A percentile compares a stretch with the other conserved stretches of the same genome.
phyloP scores from a whole-genome alignment of 768 basidiomycete species.

The Mycena sanguinolenta region DNA sequence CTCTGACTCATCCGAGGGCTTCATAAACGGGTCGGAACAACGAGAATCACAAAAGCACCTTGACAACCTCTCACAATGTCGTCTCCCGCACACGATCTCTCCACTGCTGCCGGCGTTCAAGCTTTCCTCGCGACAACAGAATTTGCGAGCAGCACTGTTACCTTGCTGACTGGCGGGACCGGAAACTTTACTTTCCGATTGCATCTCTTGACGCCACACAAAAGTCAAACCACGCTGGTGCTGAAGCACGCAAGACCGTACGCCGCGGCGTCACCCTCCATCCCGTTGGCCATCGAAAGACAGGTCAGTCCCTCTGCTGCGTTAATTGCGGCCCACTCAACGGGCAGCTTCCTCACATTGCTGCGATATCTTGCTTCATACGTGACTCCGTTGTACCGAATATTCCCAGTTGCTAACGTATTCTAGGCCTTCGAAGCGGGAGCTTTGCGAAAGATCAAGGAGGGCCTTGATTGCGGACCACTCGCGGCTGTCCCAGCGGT shows the following conservation, averaged over 20 bases:
- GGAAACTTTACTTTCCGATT: slow-evolving; percentile 60
- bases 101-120: slow-evolving; percentile 24
- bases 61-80: not conserved
- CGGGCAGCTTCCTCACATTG: too few species aligned
- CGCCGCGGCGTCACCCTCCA: not conserved
- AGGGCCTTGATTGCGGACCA: slow-evolving; percentile 36
- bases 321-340: too few species aligned
- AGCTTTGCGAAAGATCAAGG: slow-evolving; percentile 50
- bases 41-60: too few species aligned
- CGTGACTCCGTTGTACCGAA: too few species aligned
- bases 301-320: slow-evolving; percentile 51
- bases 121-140: slow-evolving; percentile 50
- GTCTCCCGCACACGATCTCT: slow-evolving; percentile 8
- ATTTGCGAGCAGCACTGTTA: slow-evolving; percentile 50
- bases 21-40: too few species aligned
- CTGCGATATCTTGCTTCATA: too few species aligned
- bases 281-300: slow-evolving; percentile 54
- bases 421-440: slow-evolving; percentile 42
- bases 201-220: slow-evolving; percentile 44
- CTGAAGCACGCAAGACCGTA: slow-evolving; percentile 62
- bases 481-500: slow-evolving; percentile 55
- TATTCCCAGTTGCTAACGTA: not conserved
- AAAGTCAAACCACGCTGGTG: slow-evolving; percentile 49
- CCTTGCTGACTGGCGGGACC: slow-evolving; percentile 53
- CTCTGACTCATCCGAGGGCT: too few species aligned